A percentile compares a stretch with the other conserved stretches of the same genome.
Conservation (phyloP, 208 protist species). For the Trypanosoma boissoni region DNA sequence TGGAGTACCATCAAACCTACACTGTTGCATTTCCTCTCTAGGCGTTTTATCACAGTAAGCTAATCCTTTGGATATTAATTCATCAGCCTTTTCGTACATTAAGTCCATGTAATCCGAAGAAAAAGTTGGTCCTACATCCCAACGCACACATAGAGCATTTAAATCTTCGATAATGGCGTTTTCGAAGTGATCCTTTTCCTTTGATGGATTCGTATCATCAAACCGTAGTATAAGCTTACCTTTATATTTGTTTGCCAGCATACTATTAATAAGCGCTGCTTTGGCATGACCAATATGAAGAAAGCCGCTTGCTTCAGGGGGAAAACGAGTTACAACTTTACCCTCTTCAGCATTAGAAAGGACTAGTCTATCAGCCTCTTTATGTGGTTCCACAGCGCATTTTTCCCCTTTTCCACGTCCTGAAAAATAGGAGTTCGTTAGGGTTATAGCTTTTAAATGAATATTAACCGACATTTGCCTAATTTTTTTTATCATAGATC, state of each 20-base stretch:
- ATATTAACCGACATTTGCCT: constrained; percentile 56
- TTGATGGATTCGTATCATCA: constrained; percentile 99
- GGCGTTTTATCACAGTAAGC: constrained; percentile 98
- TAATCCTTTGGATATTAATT: constrained; percentile 89
- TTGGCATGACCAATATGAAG: constrained; percentile 99
- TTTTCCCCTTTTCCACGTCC: not conserved
- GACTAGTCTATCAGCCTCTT: constrained; percentile 70
- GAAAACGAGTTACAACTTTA: constrained; percentile 95
- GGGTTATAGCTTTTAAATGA: constrained; percentile 53
- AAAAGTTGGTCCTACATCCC: constrained; percentile 88
- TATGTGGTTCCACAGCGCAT: constrained; percentile 1
- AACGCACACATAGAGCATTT: constrained; percentile 85
- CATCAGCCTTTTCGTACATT: constrained; percentile 86
- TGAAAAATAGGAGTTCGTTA: constrained; percentile 61
- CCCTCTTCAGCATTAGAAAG: constrained; percentile 83
- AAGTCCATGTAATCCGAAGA: constrained; percentile 98
- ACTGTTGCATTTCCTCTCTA: constrained; percentile 93
- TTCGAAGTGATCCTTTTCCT: constrained; percentile 97
- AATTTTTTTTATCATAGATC: constrained; percentile 42
- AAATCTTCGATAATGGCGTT: constrained; percentile 96
- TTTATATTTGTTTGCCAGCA: constrained; percentile 95
- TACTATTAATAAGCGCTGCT: constrained; percentile 97
- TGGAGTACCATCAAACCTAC: constrained; percentile 89
- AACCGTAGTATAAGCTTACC: constrained; percentile 99
- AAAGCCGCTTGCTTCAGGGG: constrained; percentile 97